Evolutionary conservation across 768 basidiomycete genomes (phyloP).

Genomic region (Baorangia bicolor): DNA sequence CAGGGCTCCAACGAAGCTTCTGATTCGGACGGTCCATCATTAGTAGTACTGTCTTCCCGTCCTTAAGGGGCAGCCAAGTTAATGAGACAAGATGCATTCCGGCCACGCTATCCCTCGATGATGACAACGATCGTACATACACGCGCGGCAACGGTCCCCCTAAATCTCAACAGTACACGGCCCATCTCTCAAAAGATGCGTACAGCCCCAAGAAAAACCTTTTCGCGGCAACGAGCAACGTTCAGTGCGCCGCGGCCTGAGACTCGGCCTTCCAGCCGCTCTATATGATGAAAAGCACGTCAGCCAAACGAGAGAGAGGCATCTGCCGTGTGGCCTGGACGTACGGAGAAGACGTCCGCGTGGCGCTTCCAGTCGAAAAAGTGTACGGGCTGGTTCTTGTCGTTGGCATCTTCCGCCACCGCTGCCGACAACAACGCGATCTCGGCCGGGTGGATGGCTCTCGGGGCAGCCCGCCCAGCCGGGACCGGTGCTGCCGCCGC

Average conservation of each 20-base stretch:
- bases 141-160: too few relatives aligned
- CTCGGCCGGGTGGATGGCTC: constrained; percentile 19
- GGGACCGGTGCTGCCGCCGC: neutral
- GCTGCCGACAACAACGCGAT: constrained; percentile 22
- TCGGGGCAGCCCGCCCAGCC: neutral
- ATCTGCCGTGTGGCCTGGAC: neutral
- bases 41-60: too few relatives aligned
- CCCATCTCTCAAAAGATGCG: too few relatives aligned
- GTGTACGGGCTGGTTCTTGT: constrained; percentile 17
- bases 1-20: too few relatives aligned
- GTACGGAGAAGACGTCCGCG: constrained; percentile 20
- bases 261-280: constrained; percentile 2
- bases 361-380: constrained; percentile 26
- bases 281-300: neutral
- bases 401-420: constrained; percentile 17
- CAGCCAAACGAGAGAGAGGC: neutral
- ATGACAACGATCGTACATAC: too few relatives aligned
- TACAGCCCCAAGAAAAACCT: too few relatives aligned
- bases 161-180: too few relatives aligned
- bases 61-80: too few relatives aligned
- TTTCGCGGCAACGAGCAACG: too few relatives aligned
- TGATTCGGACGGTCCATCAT: too few relatives aligned
- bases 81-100: too few relatives aligned
- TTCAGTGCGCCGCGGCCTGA: neutral
- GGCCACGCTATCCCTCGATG: too few relatives aligned